phyloP scores from a whole-genome alignment of 768 basidiomycete genomes.

The Naematelia encephala region DNA sequence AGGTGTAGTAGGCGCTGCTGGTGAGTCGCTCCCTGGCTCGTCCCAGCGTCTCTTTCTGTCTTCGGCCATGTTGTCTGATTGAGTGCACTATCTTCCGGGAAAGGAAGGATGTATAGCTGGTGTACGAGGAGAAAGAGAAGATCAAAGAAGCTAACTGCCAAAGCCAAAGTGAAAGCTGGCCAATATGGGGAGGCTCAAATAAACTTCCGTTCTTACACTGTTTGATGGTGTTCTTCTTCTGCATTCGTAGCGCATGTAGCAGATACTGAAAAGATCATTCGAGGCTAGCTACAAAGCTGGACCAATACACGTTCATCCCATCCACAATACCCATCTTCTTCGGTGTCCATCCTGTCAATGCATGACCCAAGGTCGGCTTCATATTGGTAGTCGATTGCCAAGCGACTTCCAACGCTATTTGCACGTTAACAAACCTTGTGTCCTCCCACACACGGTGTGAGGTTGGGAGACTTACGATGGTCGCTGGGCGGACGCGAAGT shows the following conservation, averaged over 20 bases:
- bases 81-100: neutral
- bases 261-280: too few species aligned
- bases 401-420: slow-evolving; percentile 22
- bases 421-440: too few species aligned
- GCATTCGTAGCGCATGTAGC: too few species aligned
- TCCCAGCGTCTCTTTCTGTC: slow-evolving; percentile 77
- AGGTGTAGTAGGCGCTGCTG: slow-evolving; percentile 56
- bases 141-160: too few species aligned
- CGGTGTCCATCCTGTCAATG: slow-evolving; percentile 55
- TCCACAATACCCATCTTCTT: slow-evolving; percentile 55
- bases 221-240: too few species aligned
- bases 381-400: slow-evolving; percentile 52
- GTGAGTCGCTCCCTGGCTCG: slow-evolving; percentile 25
- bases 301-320: slow-evolving; percentile 54
- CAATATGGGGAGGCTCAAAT: too few species aligned
- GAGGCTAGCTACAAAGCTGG: slow-evolving; percentile 21
- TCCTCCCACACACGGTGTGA: neutral
- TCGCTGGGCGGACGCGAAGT: slow-evolving; percentile 49
- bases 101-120: too few species aligned
- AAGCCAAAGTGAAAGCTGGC: too few species aligned
- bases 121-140: too few species aligned
- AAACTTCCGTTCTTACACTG: too few species aligned
- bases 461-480: slow-evolving; percentile 45
- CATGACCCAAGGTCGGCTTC: slow-evolving; percentile 46
- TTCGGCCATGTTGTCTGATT: slow-evolving; percentile 9